Conservation (phyloP, 768 basidiomycete species). For the Panaeolus cyanescens region DNA sequence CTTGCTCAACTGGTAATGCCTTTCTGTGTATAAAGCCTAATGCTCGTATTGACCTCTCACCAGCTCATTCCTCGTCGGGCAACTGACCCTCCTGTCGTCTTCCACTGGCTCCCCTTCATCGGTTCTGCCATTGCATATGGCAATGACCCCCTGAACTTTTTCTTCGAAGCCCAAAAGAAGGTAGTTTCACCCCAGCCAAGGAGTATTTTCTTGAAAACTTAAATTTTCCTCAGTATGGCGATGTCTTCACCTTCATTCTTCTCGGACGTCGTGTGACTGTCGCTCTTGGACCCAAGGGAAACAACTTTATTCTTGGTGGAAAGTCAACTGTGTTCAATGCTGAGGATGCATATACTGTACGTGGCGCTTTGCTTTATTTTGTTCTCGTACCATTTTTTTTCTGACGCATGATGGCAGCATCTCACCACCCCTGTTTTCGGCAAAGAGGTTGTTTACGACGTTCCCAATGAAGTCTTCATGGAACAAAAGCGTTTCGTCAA, state of each 20-base stretch:
- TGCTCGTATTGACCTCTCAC: background rate
- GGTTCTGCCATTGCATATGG: conserved; percentile 92
- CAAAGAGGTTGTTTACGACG: conserved; percentile 96
- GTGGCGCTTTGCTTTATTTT: conserved; percentile 11
- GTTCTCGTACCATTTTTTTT: conserved; percentile 2
- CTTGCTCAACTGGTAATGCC: conserved; percentile 75
- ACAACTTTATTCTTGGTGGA: conserved; percentile 93
- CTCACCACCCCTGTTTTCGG: conserved; percentile 95
- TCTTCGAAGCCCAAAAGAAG: conserved; percentile 77
- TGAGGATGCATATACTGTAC: conserved; percentile 94
- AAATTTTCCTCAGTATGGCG: conserved; percentile 68
- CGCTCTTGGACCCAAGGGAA: conserved; percentile 87
- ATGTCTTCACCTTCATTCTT: conserved; percentile 95
- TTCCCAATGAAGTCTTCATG: conserved; percentile 96
- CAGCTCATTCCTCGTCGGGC: conserved; percentile 71
- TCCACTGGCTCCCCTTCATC: conserved; percentile 88
- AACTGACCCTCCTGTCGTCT: conserved; percentile 85
- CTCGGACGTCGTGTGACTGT: conserved; percentile 91
- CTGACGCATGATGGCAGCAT: conserved; percentile 49
- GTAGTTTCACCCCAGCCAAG: conserved; percentile 34
- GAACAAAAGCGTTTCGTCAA: conserved; percentile 99
- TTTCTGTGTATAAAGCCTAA: background rate
- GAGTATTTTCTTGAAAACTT: background rate
- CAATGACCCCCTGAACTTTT: conserved; percentile 89
- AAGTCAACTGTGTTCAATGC: conserved; percentile 91